These are phyloP conservation scores for Dictyostelium brefeldianum DNA, from an alignment of 78 protist genomes.

Conservation along the genomic window DNA sequence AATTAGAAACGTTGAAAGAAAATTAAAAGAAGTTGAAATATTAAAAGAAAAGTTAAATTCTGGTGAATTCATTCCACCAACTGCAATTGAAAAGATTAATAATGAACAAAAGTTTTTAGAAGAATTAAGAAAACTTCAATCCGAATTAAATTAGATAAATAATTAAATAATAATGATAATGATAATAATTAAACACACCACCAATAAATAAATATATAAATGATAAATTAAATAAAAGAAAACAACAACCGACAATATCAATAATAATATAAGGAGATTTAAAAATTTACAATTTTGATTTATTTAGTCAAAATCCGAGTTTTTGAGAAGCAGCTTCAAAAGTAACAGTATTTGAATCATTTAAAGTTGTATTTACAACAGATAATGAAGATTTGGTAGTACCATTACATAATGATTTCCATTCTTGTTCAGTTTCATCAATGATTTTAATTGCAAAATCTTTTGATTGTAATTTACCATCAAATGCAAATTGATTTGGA, in stretches of 20 bases:
- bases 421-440: constrained; percentile 77
- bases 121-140: constrained; percentile 26
- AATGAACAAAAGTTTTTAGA: constrained; percentile 53
- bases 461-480: constrained; percentile 79
- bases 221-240: not conserved
- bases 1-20: constrained; percentile 47
- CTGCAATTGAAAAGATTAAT: constrained; percentile 49
- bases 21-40: constrained; percentile 55
- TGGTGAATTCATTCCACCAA: constrained; percentile 71
- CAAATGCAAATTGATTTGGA: constrained; percentile 92
- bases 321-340: constrained; percentile 14
- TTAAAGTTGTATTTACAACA: not conserved
- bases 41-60: constrained; percentile 27
- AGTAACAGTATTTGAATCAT: not conserved
- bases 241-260: not conserved
- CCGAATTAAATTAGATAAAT: not conserved
- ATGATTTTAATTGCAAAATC: constrained; percentile 72
- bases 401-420: constrained; percentile 70
- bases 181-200: not conserved
- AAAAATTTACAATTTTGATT: not conserved
- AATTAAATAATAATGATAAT: not conserved
- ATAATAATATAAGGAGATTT: not conserved
- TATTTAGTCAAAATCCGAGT: constrained; percentile 37
- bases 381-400: constrained; percentile 38
- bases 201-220: not conserved